Percentiles rank a stretch among this genome's conserved stretches.
Conservation (phyloP, 306 rosid genomes). For the Oemleria cerasiformis region DNA sequence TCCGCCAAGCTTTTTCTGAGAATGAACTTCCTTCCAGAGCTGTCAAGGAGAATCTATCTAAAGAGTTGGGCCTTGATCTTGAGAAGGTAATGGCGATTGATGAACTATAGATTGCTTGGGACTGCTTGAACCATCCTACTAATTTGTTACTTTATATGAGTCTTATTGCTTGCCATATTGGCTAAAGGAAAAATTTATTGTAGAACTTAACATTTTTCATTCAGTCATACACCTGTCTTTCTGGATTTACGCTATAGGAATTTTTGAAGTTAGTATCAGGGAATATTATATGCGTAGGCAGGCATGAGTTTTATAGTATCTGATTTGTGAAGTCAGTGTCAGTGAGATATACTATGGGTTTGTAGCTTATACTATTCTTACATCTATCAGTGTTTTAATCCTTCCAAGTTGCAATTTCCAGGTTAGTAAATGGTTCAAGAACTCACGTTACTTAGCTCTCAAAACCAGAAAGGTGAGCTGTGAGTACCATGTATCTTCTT, state of each 20-base stretch:
- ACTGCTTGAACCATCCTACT: neutral
- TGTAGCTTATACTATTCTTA: neutral
- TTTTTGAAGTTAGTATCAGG: neutral
- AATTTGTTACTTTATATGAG: neutral
- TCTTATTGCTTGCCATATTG: neutral
- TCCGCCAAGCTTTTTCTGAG: constrained; percentile 75
- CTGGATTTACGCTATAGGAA: neutral
- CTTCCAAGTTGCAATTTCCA: constrained; percentile 33
- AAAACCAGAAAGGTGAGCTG: constrained; percentile 66
- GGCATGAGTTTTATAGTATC: neutral
- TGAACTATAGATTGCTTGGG: constrained; percentile 12
- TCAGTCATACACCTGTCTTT: neutral
- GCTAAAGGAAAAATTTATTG: neutral
- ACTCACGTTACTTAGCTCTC: constrained; percentile 80
- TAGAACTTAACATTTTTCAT: neutral
- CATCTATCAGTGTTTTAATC: neutral
- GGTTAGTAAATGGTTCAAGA: constrained; percentile 98
- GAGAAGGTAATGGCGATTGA: constrained; percentile 50
- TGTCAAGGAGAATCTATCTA: constrained; percentile 63
- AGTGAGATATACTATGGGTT: neutral
- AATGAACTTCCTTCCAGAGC: constrained; percentile 81
- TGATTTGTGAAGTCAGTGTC: neutral
- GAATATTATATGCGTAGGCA: neutral
- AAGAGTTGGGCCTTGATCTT: constrained; percentile 75
- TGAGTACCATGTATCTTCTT: neutral